Base-by-base conservation (phyloP, 177 flowering plant species). In the Telopea speciosissima region DNA sequence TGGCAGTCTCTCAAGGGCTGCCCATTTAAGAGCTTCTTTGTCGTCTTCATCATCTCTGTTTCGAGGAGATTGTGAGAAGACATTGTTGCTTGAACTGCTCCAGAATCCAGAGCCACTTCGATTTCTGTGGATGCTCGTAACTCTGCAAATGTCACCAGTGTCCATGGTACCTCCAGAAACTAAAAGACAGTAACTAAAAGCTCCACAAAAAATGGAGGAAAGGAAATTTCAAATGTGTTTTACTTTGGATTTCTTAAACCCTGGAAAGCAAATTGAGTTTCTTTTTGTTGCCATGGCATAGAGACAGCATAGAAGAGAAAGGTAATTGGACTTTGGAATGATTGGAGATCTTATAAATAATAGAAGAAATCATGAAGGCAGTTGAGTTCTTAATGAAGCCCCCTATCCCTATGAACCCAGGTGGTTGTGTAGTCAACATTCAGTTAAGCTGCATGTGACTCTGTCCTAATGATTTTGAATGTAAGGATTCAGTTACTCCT, bases 11-110 rank as follows among this genome's bases (percentile, higher is more conserved):
- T 81, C 83, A 19, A 83, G 74, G 31, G 86, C 83, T 11, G 86
- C 84, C 86, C 86, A 81, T 64, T 74, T 76, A 40, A 81, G 74
- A 31, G 83, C 84, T 49, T 79, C 84, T 64, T 81, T 84, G 19
- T 83, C 82, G 8, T 78, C 79, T 44, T 72, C 73, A 8, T 83
- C 82, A 11, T 77, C 79, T 44, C 72, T 72, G 5, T 75, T 72
- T 0, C 65, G 56, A 21, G 72, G 28, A 11, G 81, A 73, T 7
- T 65, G 58, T 19, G 81, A 73, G 64, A 79, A 76, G 22, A 68
- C 76, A 19, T 70, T 78, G 12, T 66, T 54, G n/a, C 21, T 49
- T 21, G 44, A 63, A 21, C 61, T 76, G 40, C 76, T 67, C 81
- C 78, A 79, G 3, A 74, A n/a, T 19, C 67, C 65, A 26, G 81